These are phyloP conservation scores for Pholiota microspora DNA, from an alignment of 768 basidiomycete species.

Conservation along the genomic window DNA sequence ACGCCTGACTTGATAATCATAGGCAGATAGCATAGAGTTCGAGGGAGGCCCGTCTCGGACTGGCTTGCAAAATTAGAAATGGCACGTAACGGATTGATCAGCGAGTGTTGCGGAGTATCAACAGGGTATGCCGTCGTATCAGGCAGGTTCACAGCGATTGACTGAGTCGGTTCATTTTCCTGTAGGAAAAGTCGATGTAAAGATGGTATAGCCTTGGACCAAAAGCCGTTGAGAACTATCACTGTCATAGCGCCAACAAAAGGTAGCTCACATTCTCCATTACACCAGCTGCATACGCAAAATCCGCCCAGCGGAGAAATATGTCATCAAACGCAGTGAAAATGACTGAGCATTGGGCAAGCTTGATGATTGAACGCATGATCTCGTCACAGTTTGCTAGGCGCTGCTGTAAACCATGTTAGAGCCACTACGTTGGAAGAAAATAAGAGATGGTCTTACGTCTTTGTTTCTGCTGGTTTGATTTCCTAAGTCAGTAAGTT, in stretches of 20 bases:
- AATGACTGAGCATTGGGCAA: conserved; percentile 50
- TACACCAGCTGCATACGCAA: conserved; percentile 31
- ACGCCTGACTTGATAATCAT: conserved; percentile 64
- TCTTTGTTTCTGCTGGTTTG: neutral
- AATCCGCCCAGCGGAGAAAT: conserved; percentile 59
- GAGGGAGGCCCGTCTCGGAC: conserved; percentile 40
- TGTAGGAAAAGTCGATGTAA: conserved; percentile 57
- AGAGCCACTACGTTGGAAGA: neutral
- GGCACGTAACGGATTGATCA: conserved; percentile 55
- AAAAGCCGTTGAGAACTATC: neutral
- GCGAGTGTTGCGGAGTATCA: conserved; percentile 4
- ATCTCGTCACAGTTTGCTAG: conserved; percentile 35
- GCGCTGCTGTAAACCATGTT: conserved; percentile 3
- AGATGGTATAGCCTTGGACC: conserved; percentile 45
- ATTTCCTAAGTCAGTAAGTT: neutral
- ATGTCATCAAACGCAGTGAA: conserved; percentile 60
- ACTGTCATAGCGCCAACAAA: neutral
- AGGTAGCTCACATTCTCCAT: conserved; percentile 36
- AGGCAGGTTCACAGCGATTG: conserved; percentile 26
- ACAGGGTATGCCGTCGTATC: conserved; percentile 6
- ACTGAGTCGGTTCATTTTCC: conserved; percentile 44
- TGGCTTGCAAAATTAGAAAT: conserved; percentile 42
- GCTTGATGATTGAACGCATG: conserved; percentile 51
- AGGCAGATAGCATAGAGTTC: conserved; percentile 57
- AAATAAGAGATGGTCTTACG: neutral